A percentile compares a stretch with the other conserved stretches of the same genome.
Conservation (phyloP, 2,329 filamentous ascomycete genomes). For the Diaporthe batatas region DNA sequence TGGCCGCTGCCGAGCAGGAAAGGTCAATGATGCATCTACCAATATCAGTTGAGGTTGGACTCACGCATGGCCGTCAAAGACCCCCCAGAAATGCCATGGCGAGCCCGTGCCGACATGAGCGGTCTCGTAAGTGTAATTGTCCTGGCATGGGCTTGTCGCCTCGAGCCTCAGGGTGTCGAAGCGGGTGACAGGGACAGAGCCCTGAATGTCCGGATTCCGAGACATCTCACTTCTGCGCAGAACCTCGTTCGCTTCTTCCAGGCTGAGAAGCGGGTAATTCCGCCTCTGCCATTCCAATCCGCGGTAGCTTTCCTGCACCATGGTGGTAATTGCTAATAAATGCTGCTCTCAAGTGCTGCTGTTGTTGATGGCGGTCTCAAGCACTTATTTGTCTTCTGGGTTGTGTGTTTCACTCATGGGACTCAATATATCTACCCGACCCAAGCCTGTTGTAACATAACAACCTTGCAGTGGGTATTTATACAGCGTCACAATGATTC, state of each 20-base stretch:
- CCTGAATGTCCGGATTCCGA: neutral
- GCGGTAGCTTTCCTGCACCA: slow-evolving; percentile 23
- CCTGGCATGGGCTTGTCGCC: slow-evolving; percentile 48
- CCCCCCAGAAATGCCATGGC: slow-evolving; percentile 54
- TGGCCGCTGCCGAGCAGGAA: slow-evolving; percentile 52
- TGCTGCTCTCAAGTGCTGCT: neutral
- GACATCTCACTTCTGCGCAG: neutral
- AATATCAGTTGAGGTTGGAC: no score
- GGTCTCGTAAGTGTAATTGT: slow-evolving; percentile 51
- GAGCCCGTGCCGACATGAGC: slow-evolving; percentile 37
- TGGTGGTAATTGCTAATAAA: neutral
- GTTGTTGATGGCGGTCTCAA: neutral
- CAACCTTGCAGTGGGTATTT: neutral
- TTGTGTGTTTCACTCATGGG: neutral
- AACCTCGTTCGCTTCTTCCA: slow-evolving; percentile 21
- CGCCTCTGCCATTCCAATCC: slow-evolving; percentile 20
- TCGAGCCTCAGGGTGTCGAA: slow-evolving; percentile 13
- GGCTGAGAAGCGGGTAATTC: slow-evolving; percentile 19
- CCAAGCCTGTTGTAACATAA: neutral
- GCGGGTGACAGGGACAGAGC: slow-evolving; percentile 2
- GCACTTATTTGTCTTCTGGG: neutral
- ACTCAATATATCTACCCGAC: neutral
- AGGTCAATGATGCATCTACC: neutral
- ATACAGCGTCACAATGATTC: no score
- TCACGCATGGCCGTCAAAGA: slow-evolving; percentile 65